Conservation (phyloP, 192 early-diverging fungal species). For the Backusella luteola region DNA sequence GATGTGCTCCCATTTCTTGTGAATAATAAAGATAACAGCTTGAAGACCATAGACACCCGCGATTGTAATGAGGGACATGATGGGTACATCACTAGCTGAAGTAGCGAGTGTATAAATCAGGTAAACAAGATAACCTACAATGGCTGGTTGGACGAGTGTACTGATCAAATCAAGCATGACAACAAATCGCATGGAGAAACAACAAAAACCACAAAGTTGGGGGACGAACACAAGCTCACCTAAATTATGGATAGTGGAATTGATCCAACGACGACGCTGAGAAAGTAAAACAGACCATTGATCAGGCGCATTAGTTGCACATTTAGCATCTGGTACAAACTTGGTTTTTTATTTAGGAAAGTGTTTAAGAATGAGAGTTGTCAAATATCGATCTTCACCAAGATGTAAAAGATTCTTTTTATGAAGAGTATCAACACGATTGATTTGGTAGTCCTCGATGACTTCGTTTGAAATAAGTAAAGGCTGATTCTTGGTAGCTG, state of each 20-base stretch:
- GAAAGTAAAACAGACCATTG: conserved; percentile 90
- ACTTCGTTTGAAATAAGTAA: conserved; percentile 85
- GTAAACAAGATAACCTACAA: conserved; percentile 83
- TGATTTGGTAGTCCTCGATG: conserved; percentile 92
- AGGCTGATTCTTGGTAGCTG: conserved; percentile 84
- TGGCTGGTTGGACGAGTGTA: conserved; percentile 90
- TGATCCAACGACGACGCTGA: conserved; percentile 99
- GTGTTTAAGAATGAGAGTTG: conserved; percentile 90
- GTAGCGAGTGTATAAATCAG: conserved; percentile 64
- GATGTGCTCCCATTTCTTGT: conserved; percentile 82
- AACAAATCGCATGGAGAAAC: conserved; percentile 95
- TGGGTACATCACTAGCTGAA: conserved; percentile 60
- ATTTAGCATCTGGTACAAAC: conserved; percentile 89
- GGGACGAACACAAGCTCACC: conserved; percentile 90
- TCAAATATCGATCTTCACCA: conserved; percentile 97
- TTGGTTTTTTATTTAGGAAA: conserved; percentile 95
- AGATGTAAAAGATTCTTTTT: conserved; percentile 97
- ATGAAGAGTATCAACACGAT: conserved; percentile 94
- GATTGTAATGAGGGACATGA: conserved; percentile 81
- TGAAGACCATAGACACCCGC: conserved; percentile 87
- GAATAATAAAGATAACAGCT: conserved; percentile 75
- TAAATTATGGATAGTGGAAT: conserved; percentile 98
- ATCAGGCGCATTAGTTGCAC: conserved; percentile 94
- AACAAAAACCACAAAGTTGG: conserved; percentile 96
- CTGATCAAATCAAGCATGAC: conserved; percentile 92